Evolutionary conservation across 331 rosid species (phyloP).

Genomic region (Arachis monticola): DNA sequence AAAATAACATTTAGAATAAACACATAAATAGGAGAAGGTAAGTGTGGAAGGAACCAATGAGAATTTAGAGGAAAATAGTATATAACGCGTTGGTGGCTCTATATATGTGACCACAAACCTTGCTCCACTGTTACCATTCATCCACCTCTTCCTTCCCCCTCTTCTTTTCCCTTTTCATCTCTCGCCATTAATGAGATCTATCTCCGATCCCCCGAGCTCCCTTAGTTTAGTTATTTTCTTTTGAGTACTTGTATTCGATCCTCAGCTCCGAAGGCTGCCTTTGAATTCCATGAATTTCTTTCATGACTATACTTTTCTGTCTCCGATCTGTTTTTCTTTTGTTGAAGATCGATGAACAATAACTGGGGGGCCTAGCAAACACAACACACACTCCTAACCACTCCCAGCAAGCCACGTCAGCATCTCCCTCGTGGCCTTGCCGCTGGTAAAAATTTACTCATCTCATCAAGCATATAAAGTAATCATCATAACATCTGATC

Average conservation of each 20-base stretch:
- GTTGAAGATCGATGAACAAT: not conserved
- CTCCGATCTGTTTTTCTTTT: conserved; percentile 28
- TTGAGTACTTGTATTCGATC: not conserved
- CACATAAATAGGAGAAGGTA: conserved; percentile 25
- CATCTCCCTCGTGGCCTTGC: conserved; percentile 49
- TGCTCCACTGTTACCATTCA: conserved; percentile 47
- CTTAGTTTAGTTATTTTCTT: not conserved
- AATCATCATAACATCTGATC: conserved; percentile 32
- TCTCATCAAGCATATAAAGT: no score
- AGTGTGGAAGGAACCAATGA: conserved; percentile 55
- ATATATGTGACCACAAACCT: conserved; percentile 39
- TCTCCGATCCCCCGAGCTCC: not conserved
- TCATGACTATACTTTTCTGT: not conserved
- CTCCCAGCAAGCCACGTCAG: conserved; percentile 43
- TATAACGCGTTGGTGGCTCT: conserved; percentile 2
- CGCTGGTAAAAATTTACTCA: not conserved
- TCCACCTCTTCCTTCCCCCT: conserved; percentile 14
- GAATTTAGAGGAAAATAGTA: conserved; percentile 36
- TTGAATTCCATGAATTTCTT: conserved; percentile 1
- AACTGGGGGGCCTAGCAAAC: conserved; percentile 4
- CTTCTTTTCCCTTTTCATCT: not conserved
- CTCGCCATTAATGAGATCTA: conserved; percentile 38
- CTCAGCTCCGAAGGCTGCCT: not conserved
- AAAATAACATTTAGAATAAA: no score
- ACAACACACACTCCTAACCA: conserved; percentile 27